Evolutionary conservation across 352 stramenopile genomes (phyloP).

Genomic region (Thraustotheca clavata): DNA sequence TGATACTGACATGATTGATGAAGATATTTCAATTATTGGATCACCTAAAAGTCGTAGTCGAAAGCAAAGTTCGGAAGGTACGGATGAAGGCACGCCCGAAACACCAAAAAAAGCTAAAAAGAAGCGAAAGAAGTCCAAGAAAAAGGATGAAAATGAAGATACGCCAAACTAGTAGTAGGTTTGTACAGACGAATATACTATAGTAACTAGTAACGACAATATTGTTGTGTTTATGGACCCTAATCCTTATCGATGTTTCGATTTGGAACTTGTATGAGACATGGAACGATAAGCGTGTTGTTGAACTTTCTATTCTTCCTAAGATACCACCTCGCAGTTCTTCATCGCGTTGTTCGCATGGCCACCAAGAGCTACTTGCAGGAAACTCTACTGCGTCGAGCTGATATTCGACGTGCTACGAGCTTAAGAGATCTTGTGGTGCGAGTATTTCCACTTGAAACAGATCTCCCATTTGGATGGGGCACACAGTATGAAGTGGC

Average conservation of each 20-base stretch:
- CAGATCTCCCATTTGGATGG: background rate
- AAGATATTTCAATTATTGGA: background rate
- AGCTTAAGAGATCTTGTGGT: conserved; percentile 42
- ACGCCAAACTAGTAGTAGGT: too few relatives aligned
- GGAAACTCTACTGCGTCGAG: conserved; percentile 8
- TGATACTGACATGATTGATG: background rate
- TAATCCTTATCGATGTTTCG: too few relatives aligned
- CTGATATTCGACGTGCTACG: conserved; percentile 47
- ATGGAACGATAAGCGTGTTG: too few relatives aligned
- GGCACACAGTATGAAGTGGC: conserved; percentile 28
- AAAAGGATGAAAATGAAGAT: conserved; percentile 4
- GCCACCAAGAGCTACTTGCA: too few relatives aligned
- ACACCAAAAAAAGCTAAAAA: conserved; percentile 15
- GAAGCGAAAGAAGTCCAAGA: conserved; percentile 23
- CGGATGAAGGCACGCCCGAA: background rate
- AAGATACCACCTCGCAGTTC: too few relatives aligned
- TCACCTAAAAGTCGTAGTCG: background rate
- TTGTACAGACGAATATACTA: too few relatives aligned
- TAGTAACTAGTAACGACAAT: too few relatives aligned
- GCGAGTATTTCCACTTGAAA: background rate
- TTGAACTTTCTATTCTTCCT: too few relatives aligned
- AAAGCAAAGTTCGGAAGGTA: background rate
- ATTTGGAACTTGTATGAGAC: too few relatives aligned
- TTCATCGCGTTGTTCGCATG: too few relatives aligned
- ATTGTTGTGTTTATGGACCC: too few relatives aligned